A percentile compares a stretch with the other conserved stretches of the same genome.
Conservation (phyloP, 495 filamentous ascomycete genomes). For the Podospora australis region DNA sequence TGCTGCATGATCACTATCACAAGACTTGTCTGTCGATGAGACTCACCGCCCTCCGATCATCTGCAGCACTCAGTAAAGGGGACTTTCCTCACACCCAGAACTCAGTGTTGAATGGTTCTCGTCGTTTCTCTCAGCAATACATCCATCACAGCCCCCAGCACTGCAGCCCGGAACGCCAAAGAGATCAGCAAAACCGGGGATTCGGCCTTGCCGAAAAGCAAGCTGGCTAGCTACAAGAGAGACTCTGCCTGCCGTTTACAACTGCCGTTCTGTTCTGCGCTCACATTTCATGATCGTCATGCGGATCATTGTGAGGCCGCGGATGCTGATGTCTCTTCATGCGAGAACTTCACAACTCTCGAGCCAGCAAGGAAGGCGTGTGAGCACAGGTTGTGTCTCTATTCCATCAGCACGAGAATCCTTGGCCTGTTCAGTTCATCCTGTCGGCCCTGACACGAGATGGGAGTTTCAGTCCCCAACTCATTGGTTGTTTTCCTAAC, state of each 20-base stretch:
- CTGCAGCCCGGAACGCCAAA: background rate
- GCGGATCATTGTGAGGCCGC: background rate
- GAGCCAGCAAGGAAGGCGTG: too few species aligned
- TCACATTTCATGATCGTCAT: background rate
- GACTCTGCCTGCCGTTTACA: conserved; percentile 6
- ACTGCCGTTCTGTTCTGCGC: background rate
- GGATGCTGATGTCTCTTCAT: background rate
- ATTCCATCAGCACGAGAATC: too few species aligned
- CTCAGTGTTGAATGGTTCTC: background rate
- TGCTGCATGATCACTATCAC: conserved; percentile 7
- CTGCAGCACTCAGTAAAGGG: background rate
- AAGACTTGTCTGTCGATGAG: conserved; percentile 8
- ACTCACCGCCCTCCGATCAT: conserved; percentile 7
- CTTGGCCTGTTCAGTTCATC: too few species aligned
- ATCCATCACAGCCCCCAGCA: background rate
- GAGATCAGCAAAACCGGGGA: conserved; percentile 9
- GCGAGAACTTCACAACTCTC: background rate
- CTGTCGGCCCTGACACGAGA: too few species aligned
- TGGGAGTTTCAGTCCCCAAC: too few species aligned
- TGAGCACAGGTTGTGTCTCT: background rate
- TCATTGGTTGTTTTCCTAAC: too few species aligned
- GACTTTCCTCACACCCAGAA: background rate
- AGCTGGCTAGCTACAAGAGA: background rate
- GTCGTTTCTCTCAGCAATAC: background rate
- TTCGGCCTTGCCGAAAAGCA: conserved; percentile 9